Conservation (phyloP, 495 filamentous ascomycete species). For the Opeltia flavorubescens region DNA sequence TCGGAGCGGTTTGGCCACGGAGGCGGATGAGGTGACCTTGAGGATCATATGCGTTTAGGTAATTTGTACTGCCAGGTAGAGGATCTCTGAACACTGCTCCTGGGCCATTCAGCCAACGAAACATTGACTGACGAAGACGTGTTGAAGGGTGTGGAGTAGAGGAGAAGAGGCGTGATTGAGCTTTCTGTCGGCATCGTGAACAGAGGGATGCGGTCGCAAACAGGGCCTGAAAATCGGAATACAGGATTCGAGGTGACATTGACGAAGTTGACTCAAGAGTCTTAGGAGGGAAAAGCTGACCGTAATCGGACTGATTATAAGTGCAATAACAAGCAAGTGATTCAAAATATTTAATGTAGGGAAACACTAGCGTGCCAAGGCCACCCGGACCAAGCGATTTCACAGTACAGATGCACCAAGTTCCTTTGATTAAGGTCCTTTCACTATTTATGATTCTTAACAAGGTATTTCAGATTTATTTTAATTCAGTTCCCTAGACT, state of each 20-base stretch:
- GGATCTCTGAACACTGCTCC: slow-evolving; percentile 43
- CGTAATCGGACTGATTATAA: too few species aligned
- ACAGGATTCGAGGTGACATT: neutral
- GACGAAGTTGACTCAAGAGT: neutral
- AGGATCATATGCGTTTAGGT: slow-evolving; percentile 39
- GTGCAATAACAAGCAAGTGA: too few species aligned
- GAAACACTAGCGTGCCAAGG: too few species aligned
- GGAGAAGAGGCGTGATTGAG: slow-evolving; percentile 29
- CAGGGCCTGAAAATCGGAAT: neutral
- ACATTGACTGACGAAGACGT: slow-evolving; percentile 43
- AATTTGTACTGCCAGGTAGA: slow-evolving; percentile 47
- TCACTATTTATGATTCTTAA: too few species aligned
- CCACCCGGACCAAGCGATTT: too few species aligned
- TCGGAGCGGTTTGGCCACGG: neutral
- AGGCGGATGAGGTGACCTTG: slow-evolving; percentile 25
- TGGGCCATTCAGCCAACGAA: slow-evolving; percentile 48
- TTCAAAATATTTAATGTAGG: too few species aligned
- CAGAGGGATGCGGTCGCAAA: neutral
- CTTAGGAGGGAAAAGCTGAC: neutral
- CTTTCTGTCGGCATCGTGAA: slow-evolving; percentile 7
- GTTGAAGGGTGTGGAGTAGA: slow-evolving; percentile 29
- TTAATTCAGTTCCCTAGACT: too few species aligned
- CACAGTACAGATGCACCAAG: too few species aligned
- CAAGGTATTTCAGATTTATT: too few species aligned
- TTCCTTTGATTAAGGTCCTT: too few species aligned